Conservation (phyloP, 768 basidiomycete genomes). For the Mycena belliarum region DNA sequence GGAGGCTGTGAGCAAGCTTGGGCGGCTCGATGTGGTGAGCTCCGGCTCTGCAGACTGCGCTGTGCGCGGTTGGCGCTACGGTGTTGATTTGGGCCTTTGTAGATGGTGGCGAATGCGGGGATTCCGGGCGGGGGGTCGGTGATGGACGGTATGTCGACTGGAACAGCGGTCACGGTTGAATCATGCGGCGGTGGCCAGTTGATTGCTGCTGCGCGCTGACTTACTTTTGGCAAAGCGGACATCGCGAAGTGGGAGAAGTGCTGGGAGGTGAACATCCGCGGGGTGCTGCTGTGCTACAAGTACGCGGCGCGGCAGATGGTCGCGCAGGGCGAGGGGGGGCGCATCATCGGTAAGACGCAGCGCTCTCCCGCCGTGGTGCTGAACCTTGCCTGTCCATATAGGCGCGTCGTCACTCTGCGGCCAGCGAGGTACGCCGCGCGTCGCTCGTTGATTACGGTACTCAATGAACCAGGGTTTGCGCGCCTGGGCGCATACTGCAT, state of each 20-base stretch:
- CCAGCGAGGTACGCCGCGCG: constrained; percentile 25
- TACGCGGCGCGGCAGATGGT: constrained; percentile 47
- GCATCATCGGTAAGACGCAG: constrained; percentile 37
- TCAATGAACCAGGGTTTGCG: constrained; percentile 15
- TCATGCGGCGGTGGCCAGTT: no score
- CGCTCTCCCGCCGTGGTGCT: neutral
- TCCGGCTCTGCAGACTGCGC: no score
- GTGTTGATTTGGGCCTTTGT: no score
- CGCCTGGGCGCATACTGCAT: constrained; percentile 30
- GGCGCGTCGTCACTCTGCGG: constrained; percentile 38
- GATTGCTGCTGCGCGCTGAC: no score
- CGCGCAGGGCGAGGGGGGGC: constrained; percentile 40
- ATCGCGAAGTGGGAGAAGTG: constrained; percentile 34
- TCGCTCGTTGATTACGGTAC: no score
- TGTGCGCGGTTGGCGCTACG: no score
- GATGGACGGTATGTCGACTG: constrained; percentile 20
- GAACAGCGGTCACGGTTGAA: no score
- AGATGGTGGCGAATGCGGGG: constrained; percentile 39
- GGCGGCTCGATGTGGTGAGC: constrained; percentile 31
- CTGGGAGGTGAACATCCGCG: constrained; percentile 40
- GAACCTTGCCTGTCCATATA: neutral
- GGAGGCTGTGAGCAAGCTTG: constrained; percentile 20
- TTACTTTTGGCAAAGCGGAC: no score
- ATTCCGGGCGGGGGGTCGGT: neutral
- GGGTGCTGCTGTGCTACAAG: constrained; percentile 43